Percentiles rank a stretch among this genome's conserved stretches.
These are phyloP conservation scores for Buxus sempervirens DNA, from an alignment of 164 flowering plant species.

Conservation along the genomic window DNA sequence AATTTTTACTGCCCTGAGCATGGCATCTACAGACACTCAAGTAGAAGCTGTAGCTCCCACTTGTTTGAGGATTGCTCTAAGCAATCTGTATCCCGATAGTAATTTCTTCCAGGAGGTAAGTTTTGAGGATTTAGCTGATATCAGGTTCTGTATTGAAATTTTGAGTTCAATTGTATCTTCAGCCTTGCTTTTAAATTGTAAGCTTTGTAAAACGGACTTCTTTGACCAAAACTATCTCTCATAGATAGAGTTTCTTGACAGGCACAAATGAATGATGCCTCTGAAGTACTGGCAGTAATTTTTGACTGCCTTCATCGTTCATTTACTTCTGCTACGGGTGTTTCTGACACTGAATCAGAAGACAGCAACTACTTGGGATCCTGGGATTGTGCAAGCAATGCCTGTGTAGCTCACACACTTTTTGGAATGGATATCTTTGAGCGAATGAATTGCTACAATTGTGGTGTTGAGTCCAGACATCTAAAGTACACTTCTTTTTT, in stretches of 20 bases:
- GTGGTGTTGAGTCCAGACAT: constrained; percentile 80
- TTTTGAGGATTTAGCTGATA: neutral
- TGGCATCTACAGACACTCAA: constrained; percentile 47
- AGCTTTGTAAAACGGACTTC: neutral
- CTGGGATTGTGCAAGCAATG: constrained; percentile 75
- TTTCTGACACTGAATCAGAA: constrained; percentile 54
- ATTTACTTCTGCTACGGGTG: constrained; percentile 37
- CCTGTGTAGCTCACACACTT: constrained; percentile 77
- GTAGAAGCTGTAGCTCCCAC: constrained; percentile 86
- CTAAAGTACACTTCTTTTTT: constrained; percentile 89
- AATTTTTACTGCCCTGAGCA: constrained; percentile 67
- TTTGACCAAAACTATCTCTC: constrained; percentile 8
- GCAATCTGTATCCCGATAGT: constrained; percentile 90
- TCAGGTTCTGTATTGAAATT: neutral
- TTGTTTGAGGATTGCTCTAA: constrained; percentile 78
- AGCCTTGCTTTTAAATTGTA: neutral
- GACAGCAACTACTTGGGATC: constrained; percentile 55
- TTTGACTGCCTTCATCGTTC: constrained; percentile 90
- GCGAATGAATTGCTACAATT: constrained; percentile 75
- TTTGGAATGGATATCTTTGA: constrained; percentile 95
- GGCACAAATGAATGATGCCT: constrained; percentile 99
- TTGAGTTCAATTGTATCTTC: neutral
- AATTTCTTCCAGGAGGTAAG: constrained; percentile 92
- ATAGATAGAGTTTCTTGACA: constrained; percentile 29
- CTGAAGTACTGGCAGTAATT: constrained; percentile 89